phyloP scores from a whole-genome alignment of 2,329 filamentous ascomycete species.

The Aspergillus latus region DNA sequence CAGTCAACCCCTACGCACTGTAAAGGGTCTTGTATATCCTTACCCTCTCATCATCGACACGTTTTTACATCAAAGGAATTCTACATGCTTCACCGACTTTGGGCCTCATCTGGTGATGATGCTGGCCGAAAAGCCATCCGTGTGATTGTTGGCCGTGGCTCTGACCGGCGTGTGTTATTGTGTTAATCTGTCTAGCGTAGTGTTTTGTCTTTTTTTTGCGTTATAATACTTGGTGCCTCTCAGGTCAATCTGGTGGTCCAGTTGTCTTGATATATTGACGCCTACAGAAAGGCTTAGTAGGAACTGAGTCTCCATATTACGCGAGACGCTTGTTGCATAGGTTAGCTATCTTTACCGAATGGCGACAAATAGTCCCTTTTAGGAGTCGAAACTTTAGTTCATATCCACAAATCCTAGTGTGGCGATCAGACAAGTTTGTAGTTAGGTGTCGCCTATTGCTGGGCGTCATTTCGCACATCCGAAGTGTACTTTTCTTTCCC shows the following conservation, averaged over 20 bases:
- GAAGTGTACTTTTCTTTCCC: too few relatives aligned
- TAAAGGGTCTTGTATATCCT: conserved; percentile 28
- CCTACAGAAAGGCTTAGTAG: conserved; percentile 11
- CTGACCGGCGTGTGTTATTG: conserved; percentile 19
- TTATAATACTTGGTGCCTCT: conserved; percentile 19
- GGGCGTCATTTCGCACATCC: too few relatives aligned
- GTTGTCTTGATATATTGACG: conserved; percentile 17
- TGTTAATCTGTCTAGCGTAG: conserved; percentile 27
- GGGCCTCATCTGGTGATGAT: conserved; percentile 16
- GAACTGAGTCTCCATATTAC: conserved; percentile 19
- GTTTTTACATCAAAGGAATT: conserved; percentile 21
- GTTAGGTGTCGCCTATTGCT: too few relatives aligned
- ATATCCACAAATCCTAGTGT: too few relatives aligned
- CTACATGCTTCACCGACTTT: conserved; percentile 17
- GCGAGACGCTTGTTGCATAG: conserved; percentile 24
- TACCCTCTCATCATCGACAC: conserved; percentile 25
- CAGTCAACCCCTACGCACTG: conserved; percentile 53
- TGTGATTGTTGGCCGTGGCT: conserved; percentile 9
- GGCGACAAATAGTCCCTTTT: neutral
- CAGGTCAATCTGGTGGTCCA: conserved; percentile 11
- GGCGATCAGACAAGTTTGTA: too few relatives aligned
- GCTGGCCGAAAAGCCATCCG: conserved; percentile 15
- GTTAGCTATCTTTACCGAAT: conserved; percentile 19
- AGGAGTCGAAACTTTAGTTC: neutral
- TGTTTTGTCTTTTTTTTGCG: conserved; percentile 17